Conservation (phyloP, 148 eudicot genomes). For the Salicornia ramosissima region DNA sequence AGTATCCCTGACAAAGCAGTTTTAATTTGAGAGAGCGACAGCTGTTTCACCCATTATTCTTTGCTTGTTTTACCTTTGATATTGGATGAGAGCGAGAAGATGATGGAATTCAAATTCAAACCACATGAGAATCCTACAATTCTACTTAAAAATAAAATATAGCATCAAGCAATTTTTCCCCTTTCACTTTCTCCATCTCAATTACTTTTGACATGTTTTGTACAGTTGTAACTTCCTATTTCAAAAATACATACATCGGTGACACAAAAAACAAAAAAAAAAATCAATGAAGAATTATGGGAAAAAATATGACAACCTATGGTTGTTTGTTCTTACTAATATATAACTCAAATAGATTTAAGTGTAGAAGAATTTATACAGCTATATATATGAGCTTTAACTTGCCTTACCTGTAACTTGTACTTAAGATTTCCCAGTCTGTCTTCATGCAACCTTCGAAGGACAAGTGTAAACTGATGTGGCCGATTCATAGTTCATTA, state of each 20-base stretch:
- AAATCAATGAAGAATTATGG: background rate
- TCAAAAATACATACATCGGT: background rate
- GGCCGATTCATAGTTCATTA: background rate
- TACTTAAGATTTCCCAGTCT: background rate
- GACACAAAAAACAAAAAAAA: background rate
- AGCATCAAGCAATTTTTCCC: background rate
- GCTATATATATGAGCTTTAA: too few species aligned
- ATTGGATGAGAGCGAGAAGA: background rate
- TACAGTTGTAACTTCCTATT: background rate
- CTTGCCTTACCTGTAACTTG: background rate
- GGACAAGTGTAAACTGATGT: background rate
- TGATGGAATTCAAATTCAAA: too few species aligned
- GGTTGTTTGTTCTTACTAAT: too few species aligned
- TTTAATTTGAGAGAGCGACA: too few species aligned
- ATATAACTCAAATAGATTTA: too few species aligned
- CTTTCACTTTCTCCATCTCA: background rate
- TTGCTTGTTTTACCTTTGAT: background rate
- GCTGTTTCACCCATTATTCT: background rate
- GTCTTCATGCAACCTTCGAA: background rate
- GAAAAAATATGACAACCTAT: too few species aligned
- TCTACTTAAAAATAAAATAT: too few species aligned
- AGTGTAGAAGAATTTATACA: too few species aligned
- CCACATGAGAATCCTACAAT: background rate
- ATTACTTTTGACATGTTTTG: background rate
- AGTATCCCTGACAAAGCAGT: too few species aligned